Conservation (phyloP, 169 alveolate genomes). For the Theileria parva region DNA sequence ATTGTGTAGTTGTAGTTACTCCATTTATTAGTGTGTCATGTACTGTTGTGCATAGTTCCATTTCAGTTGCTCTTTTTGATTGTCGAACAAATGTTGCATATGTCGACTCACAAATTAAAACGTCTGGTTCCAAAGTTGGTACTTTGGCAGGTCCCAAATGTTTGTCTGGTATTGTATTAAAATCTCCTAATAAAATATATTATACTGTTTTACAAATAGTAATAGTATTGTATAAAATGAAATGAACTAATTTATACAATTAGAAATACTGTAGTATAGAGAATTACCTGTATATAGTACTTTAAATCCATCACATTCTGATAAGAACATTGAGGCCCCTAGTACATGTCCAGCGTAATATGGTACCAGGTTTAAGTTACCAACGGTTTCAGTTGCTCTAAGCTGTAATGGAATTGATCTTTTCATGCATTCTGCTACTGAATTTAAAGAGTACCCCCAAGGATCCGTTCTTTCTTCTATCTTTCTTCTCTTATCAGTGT, state of each 20-base stretch:
- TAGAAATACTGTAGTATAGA: conserved; percentile 27
- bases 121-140: conserved; percentile 90
- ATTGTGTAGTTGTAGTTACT: conserved; percentile 31
- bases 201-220: background rate
- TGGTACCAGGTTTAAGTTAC: conserved; percentile 89
- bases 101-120: conserved; percentile 94
- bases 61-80: conserved; percentile 93
- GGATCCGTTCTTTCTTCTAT: conserved; percentile 65
- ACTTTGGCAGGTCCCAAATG: conserved; percentile 95
- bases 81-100: conserved; percentile 96
- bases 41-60: conserved; percentile 91
- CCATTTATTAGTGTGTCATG: conserved; percentile 81
- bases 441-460: conserved; percentile 82
- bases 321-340: conserved; percentile 96
- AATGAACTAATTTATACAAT: background rate
- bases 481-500: conserved; percentile 67
- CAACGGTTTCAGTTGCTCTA: conserved; percentile 83
- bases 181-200: conserved; percentile 84
- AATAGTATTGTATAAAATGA: background rate
- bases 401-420: conserved; percentile 88
- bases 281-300: conserved; percentile 87
- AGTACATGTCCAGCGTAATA: conserved; percentile 98
- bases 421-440: conserved; percentile 83
- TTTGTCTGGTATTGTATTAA: conserved; percentile 93
- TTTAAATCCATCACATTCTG: conserved; percentile 88